phyloP scores from a whole-genome alignment of 495 filamentous ascomycete genomes.

The Aspergillus bridgeri region DNA sequence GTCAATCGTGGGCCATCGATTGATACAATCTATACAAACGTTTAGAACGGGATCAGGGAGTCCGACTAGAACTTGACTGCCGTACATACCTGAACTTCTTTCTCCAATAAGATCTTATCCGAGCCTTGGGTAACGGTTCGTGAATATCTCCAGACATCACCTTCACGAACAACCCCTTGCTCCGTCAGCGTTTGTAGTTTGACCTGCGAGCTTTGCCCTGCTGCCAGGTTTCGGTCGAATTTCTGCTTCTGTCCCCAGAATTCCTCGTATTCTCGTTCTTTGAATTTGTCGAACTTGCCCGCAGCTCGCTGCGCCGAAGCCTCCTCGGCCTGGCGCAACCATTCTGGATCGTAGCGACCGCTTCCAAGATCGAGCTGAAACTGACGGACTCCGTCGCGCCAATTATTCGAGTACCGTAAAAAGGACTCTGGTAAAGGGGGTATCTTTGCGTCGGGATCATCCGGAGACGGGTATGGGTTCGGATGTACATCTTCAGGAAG shows the following conservation, averaged over 20 bases:
- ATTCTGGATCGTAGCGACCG: slow-evolving; percentile 62
- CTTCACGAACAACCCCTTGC: slow-evolving; percentile 43
- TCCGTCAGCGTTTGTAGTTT: slow-evolving; percentile 46
- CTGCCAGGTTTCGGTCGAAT: slow-evolving; percentile 27
- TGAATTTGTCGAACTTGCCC: slow-evolving; percentile 69
- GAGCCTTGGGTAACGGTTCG: slow-evolving; percentile 29
- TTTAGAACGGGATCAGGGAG: slow-evolving; percentile 2
- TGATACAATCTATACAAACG: slow-evolving; percentile 30
- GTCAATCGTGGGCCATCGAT: slow-evolving; percentile 33
- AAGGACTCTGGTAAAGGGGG: slow-evolving; percentile 42
- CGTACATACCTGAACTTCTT: slow-evolving; percentile 44
- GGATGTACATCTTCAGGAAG: slow-evolving; percentile 52
- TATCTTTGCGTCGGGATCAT: slow-evolving; percentile 33
- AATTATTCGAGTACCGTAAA: slow-evolving; percentile 48
- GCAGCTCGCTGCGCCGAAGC: slow-evolving; percentile 59
- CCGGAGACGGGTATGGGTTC: slow-evolving; percentile 28
- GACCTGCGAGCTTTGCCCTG: slow-evolving; percentile 49
- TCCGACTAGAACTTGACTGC: neutral
- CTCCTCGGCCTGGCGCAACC: slow-evolving; percentile 60
- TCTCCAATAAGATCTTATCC: slow-evolving; percentile 40
- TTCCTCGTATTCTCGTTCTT: slow-evolving; percentile 61
- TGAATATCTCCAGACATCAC: slow-evolving; percentile 50
- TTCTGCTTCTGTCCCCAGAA: slow-evolving; percentile 69
- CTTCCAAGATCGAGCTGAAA: slow-evolving; percentile 58
- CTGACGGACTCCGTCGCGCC: slow-evolving; percentile 46